Conservation (phyloP, 1,284 basidiomycete genomes). For the Schizophyllum amplum region DNA sequence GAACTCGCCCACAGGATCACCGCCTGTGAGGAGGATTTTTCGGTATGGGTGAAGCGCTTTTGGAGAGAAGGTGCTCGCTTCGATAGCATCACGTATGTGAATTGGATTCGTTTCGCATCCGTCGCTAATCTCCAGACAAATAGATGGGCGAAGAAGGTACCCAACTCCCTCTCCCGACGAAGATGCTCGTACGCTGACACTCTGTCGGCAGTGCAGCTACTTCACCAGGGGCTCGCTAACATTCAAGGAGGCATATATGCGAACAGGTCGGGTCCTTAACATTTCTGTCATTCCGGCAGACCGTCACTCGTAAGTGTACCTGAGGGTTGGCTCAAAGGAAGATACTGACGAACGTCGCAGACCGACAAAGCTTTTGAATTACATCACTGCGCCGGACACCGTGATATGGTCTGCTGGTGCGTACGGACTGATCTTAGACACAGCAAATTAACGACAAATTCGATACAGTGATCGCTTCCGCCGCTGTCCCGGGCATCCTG, state of each 20-base stretch:
- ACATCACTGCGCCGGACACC: slow-evolving; percentile 90
- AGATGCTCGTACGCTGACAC: neutral
- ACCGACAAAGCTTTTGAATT: slow-evolving; percentile 93
- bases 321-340: neutral
- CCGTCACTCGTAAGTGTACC: slow-evolving; percentile 72
- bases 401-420: slow-evolving; percentile 61
- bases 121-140: too few species aligned
- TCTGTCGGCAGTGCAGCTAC: slow-evolving; percentile 46
- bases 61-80: slow-evolving; percentile 90
- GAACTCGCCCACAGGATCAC: slow-evolving; percentile 83
- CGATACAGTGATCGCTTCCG: slow-evolving; percentile 57
- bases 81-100: too few species aligned
- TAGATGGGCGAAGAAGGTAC: slow-evolving; percentile 86
- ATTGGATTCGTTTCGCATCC: too few species aligned
- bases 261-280: slow-evolving; percentile 91
- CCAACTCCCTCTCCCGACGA: neutral
- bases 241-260: slow-evolving; percentile 90
- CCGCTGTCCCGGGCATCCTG: slow-evolving; percentile 79
- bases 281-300: slow-evolving; percentile 93
- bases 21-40: slow-evolving; percentile 82
- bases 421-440: neutral
- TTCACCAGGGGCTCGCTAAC: slow-evolving; percentile 94
- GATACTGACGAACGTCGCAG: slow-evolving; percentile 28
- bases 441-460: neutral
- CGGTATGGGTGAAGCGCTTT: slow-evolving; percentile 75